A percentile compares a stretch with the other conserved stretches of the same genome.
phyloP scores from a whole-genome alignment of 2,329 filamentous ascomycete genomes.

The Neofusicoccum laricinum region DNA sequence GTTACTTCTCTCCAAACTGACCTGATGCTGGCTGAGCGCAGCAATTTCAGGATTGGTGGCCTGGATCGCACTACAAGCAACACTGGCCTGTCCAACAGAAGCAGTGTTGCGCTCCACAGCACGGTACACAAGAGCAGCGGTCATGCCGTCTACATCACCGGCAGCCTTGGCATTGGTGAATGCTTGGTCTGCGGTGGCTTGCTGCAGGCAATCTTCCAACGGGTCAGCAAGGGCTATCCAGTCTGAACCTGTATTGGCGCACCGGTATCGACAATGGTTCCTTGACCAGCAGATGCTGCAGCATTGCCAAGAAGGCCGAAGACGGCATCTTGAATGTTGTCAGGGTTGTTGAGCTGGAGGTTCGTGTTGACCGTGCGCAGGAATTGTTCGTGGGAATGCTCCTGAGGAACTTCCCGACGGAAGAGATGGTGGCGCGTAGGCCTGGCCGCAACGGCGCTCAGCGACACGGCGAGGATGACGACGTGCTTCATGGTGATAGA shows the following conservation, averaged over 20 bases:
- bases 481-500: background rate
- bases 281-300: slow-evolving; percentile 48
- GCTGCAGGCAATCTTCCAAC: slow-evolving; percentile 54
- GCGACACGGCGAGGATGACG: slow-evolving; percentile 17
- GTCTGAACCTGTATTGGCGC: slow-evolving; percentile 1
- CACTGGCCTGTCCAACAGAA: slow-evolving; percentile 56
- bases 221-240: slow-evolving; percentile 15
- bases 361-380: slow-evolving; percentile 45
- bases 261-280: slow-evolving; percentile 47
- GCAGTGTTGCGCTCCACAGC: slow-evolving; percentile 61
- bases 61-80: slow-evolving; percentile 52
- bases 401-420: slow-evolving; percentile 55
- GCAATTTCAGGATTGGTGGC: slow-evolving; percentile 65
- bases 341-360: slow-evolving; percentile 48
- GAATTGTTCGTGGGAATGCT: slow-evolving; percentile 55
- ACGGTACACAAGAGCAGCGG: slow-evolving; percentile 52
- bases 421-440: slow-evolving; percentile 21
- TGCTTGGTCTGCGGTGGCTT: slow-evolving; percentile 57
- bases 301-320: slow-evolving; percentile 54
- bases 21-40: slow-evolving; percentile 61
- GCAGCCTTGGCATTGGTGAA: slow-evolving; percentile 59
- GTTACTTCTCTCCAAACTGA: background rate
- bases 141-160: slow-evolving; percentile 53
- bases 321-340: slow-evolving; percentile 47
- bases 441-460: slow-evolving; percentile 29